Evolutionary conservation across 208 protist species (phyloP).

Genomic region (Trypanosoma conorhini): DNA sequence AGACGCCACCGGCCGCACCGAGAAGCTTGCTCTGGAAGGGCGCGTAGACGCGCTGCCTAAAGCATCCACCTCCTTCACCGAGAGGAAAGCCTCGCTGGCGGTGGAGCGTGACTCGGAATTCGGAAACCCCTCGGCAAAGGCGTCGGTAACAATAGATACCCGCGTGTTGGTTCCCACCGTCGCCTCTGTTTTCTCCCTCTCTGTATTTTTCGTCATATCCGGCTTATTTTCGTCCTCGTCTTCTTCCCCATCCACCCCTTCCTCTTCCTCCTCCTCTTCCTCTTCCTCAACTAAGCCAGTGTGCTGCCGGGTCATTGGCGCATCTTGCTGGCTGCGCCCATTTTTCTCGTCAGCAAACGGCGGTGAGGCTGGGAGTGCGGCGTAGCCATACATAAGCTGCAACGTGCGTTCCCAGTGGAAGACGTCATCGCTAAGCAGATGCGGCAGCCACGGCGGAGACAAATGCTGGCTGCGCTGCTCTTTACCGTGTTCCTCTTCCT

Average conservation of each 20-base stretch:
- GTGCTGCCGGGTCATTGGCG: no score
- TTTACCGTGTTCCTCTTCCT: slow-evolving; percentile 16
- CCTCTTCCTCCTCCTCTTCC: slow-evolving; percentile 23
- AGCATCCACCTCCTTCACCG: background rate
- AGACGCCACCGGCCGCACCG: background rate
- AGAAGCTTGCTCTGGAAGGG: background rate
- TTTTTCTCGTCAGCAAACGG: slow-evolving; percentile 15
- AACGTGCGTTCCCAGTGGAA: slow-evolving; percentile 52
- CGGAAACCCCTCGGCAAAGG: no score
- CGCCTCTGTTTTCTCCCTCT: no score
- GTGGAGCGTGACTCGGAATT: no score
- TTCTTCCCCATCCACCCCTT: slow-evolving; percentile 24
- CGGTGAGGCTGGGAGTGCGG: slow-evolving; percentile 40
- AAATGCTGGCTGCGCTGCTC: slow-evolving; percentile 1
- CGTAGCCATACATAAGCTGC: slow-evolving; percentile 75
- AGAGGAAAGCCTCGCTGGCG: no score
- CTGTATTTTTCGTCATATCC: no score
- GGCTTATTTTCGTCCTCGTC: slow-evolving; percentile 1
- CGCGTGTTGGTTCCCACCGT: no score
- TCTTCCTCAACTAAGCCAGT: background rate
- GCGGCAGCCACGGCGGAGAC: slow-evolving; percentile 66
- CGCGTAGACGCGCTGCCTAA: background rate
- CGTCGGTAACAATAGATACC: no score
- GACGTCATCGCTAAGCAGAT: slow-evolving; percentile 62
- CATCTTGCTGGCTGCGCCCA: background rate